Base-by-base conservation (phyloP, 2,329 filamentous ascomycete genomes). In the Fusarium praegraminearum region DNA sequence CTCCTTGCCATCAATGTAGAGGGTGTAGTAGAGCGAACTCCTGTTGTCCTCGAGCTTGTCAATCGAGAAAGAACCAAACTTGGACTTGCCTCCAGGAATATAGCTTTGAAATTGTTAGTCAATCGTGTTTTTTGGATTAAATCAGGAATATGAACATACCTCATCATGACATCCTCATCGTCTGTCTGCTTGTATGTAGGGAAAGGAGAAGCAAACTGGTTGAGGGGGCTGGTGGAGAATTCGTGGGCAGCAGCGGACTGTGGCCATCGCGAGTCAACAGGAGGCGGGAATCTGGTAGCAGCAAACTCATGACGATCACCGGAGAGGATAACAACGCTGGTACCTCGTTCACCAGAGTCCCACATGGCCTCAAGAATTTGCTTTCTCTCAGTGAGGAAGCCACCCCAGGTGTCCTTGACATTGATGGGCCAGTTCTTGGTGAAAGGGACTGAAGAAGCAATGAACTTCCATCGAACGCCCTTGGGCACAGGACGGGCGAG, bases 261-360 rank as follows among this genome's bases (percentile, higher is more conserved):
- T 0, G 88, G 84, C 90, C 90, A 93, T 54, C 79, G 87, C 50
- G 88, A 87, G 67, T 82, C 85, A 54, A 72, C 83, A 66, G 84
- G 88, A n/a, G 86, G 89, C 18, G 85, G 91, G 81, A 91, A 91
- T 50, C 90, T 89, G 0, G 95, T 98, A 1, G 95, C 94, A 3
- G 93, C 96, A 78, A 98, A 98, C 79, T 99, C 96, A 77, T 99
- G 96, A n/a, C 96, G 86, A 76, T 99, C 96, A 1, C 96, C 96
- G 18, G 92, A 96, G 13, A 99, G 84, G 15, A 98, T 84, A 5
- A 97, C 86, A 10, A 98, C 90, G 26, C 94, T 93, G 8, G 91
- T 83, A 9, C 93, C 92, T 7, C 88, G 87, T 2, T 87, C 83
- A n/a, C 93, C 90, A 1, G 92, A 90, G 65, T 92, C 90, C 94